Percentiles rank a stretch among this genome's conserved stretches.
Evolutionary conservation across 768 basidiomycete genomes (phyloP).

Genomic region (Russula earlei): DNA sequence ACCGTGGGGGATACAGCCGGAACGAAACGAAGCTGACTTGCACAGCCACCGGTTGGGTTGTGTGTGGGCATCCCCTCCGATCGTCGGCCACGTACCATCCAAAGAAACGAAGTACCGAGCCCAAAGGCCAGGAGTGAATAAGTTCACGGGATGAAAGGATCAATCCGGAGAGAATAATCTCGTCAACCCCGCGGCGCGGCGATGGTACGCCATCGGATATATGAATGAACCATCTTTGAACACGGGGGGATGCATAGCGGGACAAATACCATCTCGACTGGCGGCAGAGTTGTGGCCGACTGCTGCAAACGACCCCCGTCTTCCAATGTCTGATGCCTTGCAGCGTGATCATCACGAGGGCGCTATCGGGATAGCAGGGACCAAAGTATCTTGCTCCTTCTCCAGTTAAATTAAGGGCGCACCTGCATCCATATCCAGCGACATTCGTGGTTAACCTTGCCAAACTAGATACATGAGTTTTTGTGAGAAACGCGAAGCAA

Average conservation of each 20-base stretch:
- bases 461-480: neutral
- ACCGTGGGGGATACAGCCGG: too few species aligned
- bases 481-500: neutral
- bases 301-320: too few species aligned
- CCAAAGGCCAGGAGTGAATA: neutral
- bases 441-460: neutral
- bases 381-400: neutral
- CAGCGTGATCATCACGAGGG: neutral
- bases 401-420: slow-evolving; percentile 9
- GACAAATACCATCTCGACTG: neutral
- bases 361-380: neutral
- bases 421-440: neutral
- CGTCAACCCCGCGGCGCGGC: slow-evolving; percentile 1
- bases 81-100: too few species aligned
- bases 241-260: neutral
- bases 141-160: neutral
- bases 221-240: neutral
- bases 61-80: too few species aligned
- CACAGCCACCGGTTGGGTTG: too few species aligned
- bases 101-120: too few species aligned
- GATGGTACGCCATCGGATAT: neutral
- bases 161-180: neutral
- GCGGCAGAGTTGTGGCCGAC: neutral
- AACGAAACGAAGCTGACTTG: too few species aligned
- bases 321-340: neutral